These are phyloP conservation scores for Clitopilus passeckerianus DNA, from an alignment of 768 basidiomycete species.

Conservation along the genomic window DNA sequence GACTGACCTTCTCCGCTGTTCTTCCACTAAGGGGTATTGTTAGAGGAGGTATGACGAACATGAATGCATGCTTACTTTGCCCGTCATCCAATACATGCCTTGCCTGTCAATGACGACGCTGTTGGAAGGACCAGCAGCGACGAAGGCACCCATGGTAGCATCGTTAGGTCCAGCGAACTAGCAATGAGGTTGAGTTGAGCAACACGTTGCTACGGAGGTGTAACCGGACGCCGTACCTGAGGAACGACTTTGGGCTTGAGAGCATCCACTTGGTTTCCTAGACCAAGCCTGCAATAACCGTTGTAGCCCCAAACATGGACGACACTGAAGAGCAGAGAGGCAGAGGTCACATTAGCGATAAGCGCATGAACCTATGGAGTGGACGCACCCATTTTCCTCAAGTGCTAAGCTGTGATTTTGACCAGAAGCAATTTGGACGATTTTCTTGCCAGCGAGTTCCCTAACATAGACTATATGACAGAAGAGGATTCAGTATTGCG, in stretches of 20 bases:
- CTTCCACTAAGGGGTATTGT: conserved; percentile 62
- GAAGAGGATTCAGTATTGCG: neutral
- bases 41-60: neutral
- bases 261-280: conserved; percentile 79
- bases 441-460: conserved; percentile 71
- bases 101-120: conserved; percentile 82
- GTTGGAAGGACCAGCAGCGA: conserved; percentile 79
- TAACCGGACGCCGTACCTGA: conserved; percentile 40
- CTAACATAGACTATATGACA: conserved; percentile 59
- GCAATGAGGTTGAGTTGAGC: neutral
- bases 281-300: conserved; percentile 86
- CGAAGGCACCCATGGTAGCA: conserved; percentile 52
- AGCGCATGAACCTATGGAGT: neutral
- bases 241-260: conserved; percentile 82
- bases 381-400: conserved; percentile 64
- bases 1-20: conserved; percentile 77
- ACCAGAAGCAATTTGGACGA: conserved; percentile 80
- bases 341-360: conserved; percentile 1
- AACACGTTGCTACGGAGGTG: neutral
- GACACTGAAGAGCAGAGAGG: conserved; percentile 34
- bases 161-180: conserved; percentile 75
- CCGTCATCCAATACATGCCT: conserved; percentile 85
- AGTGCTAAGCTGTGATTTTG: conserved; percentile 85
- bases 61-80: conserved; percentile 45
- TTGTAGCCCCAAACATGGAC: conserved; percentile 89